Percentiles rank a stretch among this genome's conserved stretches.
Evolutionary conservation across 1,139 yeast genomes (phyloP).

Genomic region (Geotrichum citri-aurantii): DNA sequence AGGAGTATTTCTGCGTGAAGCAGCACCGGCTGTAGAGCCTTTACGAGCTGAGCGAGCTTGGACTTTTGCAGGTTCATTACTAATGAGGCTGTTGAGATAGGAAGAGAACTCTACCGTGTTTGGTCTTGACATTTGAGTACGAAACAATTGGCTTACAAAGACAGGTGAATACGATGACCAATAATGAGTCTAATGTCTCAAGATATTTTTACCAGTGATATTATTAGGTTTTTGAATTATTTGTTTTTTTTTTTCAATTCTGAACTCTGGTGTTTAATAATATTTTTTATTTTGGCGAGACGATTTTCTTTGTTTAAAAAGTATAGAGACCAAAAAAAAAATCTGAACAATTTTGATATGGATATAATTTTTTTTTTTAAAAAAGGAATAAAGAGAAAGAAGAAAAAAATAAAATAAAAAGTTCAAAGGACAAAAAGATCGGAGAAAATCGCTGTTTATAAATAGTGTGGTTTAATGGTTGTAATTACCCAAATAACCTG

Average conservation of each 20-base stretch:
- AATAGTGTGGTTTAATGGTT: background rate
- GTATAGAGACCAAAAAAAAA: too few relatives aligned
- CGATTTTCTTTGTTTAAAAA: too few relatives aligned
- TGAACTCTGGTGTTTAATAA: too few relatives aligned
- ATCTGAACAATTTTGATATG: too few relatives aligned
- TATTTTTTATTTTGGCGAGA: too few relatives aligned
- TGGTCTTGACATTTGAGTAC: slow-evolving; percentile 3
- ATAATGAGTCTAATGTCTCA: background rate
- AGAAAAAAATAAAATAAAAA: too few relatives aligned
- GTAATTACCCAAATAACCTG: background rate
- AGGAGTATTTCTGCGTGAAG: background rate
- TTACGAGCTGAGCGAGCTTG: background rate
- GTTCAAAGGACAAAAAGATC: too few relatives aligned
- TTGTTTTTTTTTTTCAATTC: too few relatives aligned
- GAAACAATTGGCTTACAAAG: background rate
- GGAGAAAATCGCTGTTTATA: too few relatives aligned
- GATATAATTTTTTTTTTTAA: too few relatives aligned
- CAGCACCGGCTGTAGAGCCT: background rate
- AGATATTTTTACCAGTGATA: background rate
- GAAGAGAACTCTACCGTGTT: slow-evolving; percentile 8
- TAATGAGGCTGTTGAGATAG: slow-evolving; percentile 9
- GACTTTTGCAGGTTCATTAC: background rate
- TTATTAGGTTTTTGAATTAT: too few relatives aligned
- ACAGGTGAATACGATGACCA: background rate
- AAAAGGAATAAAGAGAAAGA: too few relatives aligned